Percentiles rank a stretch among this genome's conserved stretches.
These are phyloP conservation scores for Gossypium australe DNA, from an alignment of 345 rosid species.

Conservation along the genomic window DNA sequence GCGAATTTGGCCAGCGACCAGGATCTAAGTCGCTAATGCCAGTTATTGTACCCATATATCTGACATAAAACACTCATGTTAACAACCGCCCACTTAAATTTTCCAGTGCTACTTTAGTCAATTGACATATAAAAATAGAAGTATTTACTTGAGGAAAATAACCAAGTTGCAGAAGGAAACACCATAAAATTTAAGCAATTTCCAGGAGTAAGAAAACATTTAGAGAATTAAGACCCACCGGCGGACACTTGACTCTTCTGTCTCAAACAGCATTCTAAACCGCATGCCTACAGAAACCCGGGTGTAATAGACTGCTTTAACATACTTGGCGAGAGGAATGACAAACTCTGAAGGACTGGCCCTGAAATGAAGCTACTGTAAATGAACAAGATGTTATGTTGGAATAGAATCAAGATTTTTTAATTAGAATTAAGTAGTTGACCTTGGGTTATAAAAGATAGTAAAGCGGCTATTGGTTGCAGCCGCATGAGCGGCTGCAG, in stretches of 20 bases:
- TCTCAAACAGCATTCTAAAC: slow-evolving; percentile 62
- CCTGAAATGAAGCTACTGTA: slow-evolving; percentile 31
- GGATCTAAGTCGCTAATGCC: slow-evolving; percentile 68
- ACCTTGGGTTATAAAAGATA: slow-evolving; percentile 89
- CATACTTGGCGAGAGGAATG: slow-evolving; percentile 50
- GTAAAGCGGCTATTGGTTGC: slow-evolving; percentile 91
- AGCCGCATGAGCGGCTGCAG: slow-evolving; percentile 98
- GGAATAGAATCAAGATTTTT: neutral
- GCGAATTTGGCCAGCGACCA: slow-evolving; percentile 67
- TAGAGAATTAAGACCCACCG: slow-evolving; percentile 28
- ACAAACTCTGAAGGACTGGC: slow-evolving; percentile 61
- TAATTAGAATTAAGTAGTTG: neutral
- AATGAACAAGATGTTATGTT: neutral
- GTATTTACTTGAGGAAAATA: neutral
- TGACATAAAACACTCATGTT: slow-evolving; percentile 18
- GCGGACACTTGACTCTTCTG: slow-evolving; percentile 61
- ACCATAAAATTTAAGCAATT: neutral
- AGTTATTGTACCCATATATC: slow-evolving; percentile 72
- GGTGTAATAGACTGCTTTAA: slow-evolving; percentile 47
- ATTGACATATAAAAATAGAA: neutral
- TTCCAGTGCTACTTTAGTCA: neutral
- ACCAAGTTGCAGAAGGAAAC: neutral
- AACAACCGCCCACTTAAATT: neutral
- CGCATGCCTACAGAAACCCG: slow-evolving; percentile 61
- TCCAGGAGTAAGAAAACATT: neutral